Evolutionary conservation across 1,139 yeast genomes (phyloP), one percentile per base, ranked within the genome.

Genomic region (Wickerhamomyces sp.): DNA sequence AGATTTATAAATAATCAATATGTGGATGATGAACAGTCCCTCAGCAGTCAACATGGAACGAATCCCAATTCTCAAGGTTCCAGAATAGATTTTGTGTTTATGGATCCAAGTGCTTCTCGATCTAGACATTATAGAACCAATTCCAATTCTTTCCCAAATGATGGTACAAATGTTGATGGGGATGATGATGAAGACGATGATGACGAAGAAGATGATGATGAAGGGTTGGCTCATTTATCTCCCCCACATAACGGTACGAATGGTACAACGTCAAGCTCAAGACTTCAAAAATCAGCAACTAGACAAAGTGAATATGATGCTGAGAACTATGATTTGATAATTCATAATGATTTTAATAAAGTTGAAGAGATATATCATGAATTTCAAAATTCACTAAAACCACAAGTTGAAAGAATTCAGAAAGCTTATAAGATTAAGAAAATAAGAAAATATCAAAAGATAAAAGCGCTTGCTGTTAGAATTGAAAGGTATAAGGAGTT

Each of bases 351-450:
- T 37, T 51, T 51, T 37, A 45, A 46, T 26, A 48, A 47, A 31
- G 55, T 51, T 8, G 51, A 48, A 20, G 54, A 48, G 14, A 45
- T 51, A 17, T 51, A 49, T 29, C 40, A 43, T 23, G 55, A 49
- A 35, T 51, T 45, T 36, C 43, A 49, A 22, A 46, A 51, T 35
- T 43, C 50, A 1, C 35, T 51, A 29, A 51, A 49, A 30, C 55
- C 55, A 17, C 55, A 51, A 37, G 54, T 51, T 17, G 54, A 51
- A 33, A 45, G 51, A 24, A 51, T 51, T 8, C 49, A 47, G 14
- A 51, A 51, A 36, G 53, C 55, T 8, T 51, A 51, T 28, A 51
- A 51, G 39, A 50, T 51, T 31, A 51, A 49, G 30, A 51, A 51
- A 33, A 51, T 51, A 18, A 44, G 55, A 37, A 51, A 51, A 33